Percentiles rank a stretch among this genome's conserved stretches.
phyloP scores from a whole-genome alignment of 495 filamentous ascomycete species.

The Tuber aestivum region DNA sequence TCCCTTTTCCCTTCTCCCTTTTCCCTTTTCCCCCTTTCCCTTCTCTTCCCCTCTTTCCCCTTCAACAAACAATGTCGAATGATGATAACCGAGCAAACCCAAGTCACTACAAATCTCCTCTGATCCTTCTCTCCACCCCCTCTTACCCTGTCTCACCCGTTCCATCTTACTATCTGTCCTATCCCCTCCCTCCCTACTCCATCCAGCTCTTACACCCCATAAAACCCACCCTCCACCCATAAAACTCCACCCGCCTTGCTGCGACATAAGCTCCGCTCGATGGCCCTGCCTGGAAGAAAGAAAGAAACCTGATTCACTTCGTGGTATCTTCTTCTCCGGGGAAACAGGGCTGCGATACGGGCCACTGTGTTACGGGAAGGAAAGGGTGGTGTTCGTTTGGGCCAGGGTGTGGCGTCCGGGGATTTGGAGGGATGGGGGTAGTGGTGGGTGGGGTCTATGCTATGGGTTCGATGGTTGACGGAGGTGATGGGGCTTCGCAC shows the following conservation, averaged over 20 bases:
- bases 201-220: background rate
- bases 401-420: background rate
- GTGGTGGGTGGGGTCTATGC: background rate
- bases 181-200: background rate
- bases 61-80: conserved; percentile 2
- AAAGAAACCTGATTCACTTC: background rate
- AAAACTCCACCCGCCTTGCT: background rate
- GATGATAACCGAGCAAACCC: conserved; percentile 3
- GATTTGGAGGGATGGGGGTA: background rate
- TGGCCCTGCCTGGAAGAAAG: background rate
- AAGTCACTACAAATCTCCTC: background rate
- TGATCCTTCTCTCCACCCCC: background rate
- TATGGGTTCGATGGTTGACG: conserved; percentile 9
- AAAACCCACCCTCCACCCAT: background rate
- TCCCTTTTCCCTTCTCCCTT: background rate
- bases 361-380: background rate
- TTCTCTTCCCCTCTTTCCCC: background rate
- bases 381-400: background rate
- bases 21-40: background rate
- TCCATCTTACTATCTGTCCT: background rate
- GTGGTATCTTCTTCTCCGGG: background rate
- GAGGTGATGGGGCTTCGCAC: background rate
- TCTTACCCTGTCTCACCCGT: background rate
- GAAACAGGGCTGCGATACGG: background rate
- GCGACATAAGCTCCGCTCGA: background rate